A percentile compares a stretch with the other conserved stretches of the same genome.
Conservation (phyloP, 768 basidiomycete species). For the Tylopilus rubrobrunneus region DNA sequence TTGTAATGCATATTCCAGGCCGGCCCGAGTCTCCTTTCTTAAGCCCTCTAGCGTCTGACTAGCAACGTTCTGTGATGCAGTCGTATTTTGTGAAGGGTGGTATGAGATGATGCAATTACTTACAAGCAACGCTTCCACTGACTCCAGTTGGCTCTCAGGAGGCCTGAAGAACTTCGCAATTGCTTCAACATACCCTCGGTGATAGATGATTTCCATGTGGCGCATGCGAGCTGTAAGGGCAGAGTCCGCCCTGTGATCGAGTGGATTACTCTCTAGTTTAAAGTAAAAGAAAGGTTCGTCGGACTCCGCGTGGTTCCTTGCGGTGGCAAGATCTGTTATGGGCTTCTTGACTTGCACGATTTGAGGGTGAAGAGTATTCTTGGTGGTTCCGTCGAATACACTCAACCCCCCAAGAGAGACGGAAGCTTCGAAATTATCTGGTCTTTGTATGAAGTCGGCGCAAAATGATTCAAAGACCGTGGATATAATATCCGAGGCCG, state of each 20-base stretch:
- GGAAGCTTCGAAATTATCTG: conserved; percentile 81
- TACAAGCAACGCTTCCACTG: conserved; percentile 88
- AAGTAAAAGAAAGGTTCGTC: conserved; percentile 79
- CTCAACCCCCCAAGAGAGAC: conserved; percentile 82
- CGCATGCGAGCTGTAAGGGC: conserved; percentile 87
- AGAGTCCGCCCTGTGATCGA: conserved; percentile 89
- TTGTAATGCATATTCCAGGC: conserved; percentile 89
- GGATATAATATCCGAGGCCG: conserved; percentile 70
- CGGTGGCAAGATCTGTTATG: conserved; percentile 30
- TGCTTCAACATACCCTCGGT: conserved; percentile 89
- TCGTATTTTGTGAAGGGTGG: not conserved
- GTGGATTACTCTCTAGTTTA: conserved; percentile 88
- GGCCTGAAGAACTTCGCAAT: conserved; percentile 90
- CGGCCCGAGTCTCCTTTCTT: conserved; percentile 89
- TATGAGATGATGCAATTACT: conserved; percentile 20
- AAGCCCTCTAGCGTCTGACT: conserved; percentile 91
- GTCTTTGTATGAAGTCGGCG: conserved; percentile 79
- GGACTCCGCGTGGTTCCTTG: conserved; percentile 24
- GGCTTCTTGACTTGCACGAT: conserved; percentile 79
- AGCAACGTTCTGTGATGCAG: conserved; percentile 65
- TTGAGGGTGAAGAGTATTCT: conserved; percentile 75
- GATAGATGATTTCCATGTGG: conserved; percentile 96
- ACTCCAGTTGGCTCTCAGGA: conserved; percentile 91
- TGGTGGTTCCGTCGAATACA: conserved; percentile 89
- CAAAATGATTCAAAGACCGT: conserved; percentile 84